A percentile compares a stretch with the other conserved stretches of the same genome.
phyloP scores from a whole-genome alignment of 345 rosid species.

The Linum lewisii region DNA sequence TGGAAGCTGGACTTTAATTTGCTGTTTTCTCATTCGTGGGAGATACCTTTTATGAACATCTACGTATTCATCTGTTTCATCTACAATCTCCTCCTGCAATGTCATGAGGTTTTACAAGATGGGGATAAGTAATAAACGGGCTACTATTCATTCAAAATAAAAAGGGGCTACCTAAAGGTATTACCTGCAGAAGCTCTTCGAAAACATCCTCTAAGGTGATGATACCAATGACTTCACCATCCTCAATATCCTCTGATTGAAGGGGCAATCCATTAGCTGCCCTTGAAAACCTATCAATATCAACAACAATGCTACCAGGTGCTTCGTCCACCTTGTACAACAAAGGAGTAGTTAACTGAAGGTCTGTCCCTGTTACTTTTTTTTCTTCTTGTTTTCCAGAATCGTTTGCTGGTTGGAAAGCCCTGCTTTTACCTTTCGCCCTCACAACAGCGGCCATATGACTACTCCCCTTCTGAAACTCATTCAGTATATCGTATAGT shows the following conservation, averaged over 20 bases:
- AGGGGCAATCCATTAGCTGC: slow-evolving; percentile 34
- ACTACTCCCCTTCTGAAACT: slow-evolving; percentile 99
- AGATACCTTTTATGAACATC: slow-evolving; percentile 90
- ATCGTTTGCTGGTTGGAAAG: slow-evolving; percentile 22
- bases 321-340: slow-evolving; percentile 44
- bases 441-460: slow-evolving; percentile 99
- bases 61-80: slow-evolving; percentile 93
- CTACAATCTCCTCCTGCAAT: slow-evolving; percentile 90
- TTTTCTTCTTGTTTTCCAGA: slow-evolving; percentile 36
- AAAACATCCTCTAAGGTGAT: slow-evolving; percentile 96
- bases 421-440: slow-evolving; percentile 50
- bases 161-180: not conserved
- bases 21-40: not conserved
- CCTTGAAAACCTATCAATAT: slow-evolving; percentile 43
- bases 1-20: not conserved
- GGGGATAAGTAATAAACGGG: not conserved
- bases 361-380: slow-evolving; percentile 20
- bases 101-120: not conserved
- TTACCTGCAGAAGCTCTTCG: slow-evolving; percentile 87
- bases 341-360: slow-evolving; percentile 54
- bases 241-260: slow-evolving; percentile 65
- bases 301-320: slow-evolving; percentile 45
- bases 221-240: slow-evolving; percentile 88
- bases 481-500: slow-evolving; percentile 83
- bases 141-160: not conserved